A percentile compares a stretch with the other conserved stretches of the same genome.
Conservation (phyloP, 345 rosid species). For the Carallia pectinifolia region DNA sequence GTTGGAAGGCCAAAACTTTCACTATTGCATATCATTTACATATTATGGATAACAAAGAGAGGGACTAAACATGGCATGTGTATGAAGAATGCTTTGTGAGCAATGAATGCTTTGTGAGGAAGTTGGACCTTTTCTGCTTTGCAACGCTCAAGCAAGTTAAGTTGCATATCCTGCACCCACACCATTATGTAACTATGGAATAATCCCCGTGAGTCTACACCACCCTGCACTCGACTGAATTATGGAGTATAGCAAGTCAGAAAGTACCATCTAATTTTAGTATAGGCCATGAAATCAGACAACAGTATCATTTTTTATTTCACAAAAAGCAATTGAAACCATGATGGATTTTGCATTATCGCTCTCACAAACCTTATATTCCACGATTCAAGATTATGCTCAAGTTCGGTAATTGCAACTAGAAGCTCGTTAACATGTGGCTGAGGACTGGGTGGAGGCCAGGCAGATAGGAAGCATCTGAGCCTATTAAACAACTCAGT, state of each 20-base stretch:
- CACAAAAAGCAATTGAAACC: neutral
- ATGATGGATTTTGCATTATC: neutral
- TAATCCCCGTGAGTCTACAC: conserved; percentile 29
- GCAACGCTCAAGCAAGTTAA: conserved; percentile 31
- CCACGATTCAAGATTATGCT: conserved; percentile 27
- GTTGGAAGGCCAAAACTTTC: neutral
- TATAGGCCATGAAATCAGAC: conserved; percentile 3
- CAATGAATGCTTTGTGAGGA: neutral
- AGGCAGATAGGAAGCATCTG: conserved; percentile 26
- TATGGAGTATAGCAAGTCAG: conserved; percentile 5
- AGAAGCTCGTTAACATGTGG: conserved; percentile 34
- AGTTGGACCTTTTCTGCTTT: conserved; percentile 31
- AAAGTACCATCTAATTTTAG: conserved; percentile 9
- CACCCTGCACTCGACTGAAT: conserved; percentile 29
- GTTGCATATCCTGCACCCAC: conserved; percentile 38
- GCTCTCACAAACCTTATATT: conserved; percentile 26
- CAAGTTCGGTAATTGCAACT: conserved; percentile 28
- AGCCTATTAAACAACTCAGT: conserved; percentile 30
- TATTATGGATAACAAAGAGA: neutral
- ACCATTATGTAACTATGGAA: conserved; percentile 34
- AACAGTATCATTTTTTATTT: neutral
- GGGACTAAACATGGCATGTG: neutral
- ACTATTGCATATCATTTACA: neutral
- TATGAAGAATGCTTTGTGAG: neutral
- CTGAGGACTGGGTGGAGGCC: conserved; percentile 36